Conservation (phyloP, 139 green algal genomes). For the Bryopsis sp. region DNA sequence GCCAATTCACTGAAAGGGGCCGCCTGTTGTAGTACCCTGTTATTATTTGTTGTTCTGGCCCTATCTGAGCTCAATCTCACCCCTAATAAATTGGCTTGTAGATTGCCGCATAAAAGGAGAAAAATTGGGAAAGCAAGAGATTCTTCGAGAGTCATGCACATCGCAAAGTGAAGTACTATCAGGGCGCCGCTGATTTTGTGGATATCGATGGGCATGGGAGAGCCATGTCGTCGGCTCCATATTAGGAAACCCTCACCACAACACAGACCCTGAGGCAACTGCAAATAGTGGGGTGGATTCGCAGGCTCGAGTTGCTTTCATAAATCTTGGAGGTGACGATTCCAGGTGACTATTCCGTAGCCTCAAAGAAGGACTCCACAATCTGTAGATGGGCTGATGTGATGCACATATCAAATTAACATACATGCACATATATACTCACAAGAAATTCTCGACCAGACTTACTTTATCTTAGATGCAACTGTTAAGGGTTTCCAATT, state of each 20-base stretch:
- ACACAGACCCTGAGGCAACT: background rate
- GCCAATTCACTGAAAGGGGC: too few species aligned
- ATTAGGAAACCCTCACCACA: conserved; percentile 32
- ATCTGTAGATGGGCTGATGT: too few species aligned
- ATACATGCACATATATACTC: conserved; percentile 23
- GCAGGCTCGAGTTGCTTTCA: conserved; percentile 68
- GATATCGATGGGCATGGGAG: conserved; percentile 83
- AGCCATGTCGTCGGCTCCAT: conserved; percentile 70
- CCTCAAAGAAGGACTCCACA: too few species aligned
- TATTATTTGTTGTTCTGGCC: too few species aligned
- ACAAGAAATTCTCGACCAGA: conserved; percentile 41
- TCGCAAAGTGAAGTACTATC: conserved; percentile 67
- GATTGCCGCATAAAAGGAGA: too few species aligned
- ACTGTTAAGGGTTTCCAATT: conserved; percentile 56
- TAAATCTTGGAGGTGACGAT: conserved; percentile 53
- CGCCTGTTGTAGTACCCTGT: too few species aligned
- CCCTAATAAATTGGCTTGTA: too few species aligned
- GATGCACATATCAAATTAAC: background rate
- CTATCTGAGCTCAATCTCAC: too few species aligned
- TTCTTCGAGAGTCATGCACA: conserved; percentile 49
- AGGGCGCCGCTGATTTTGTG: conserved; percentile 32
- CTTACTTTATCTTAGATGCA: too few species aligned
- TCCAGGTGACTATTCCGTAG: too few species aligned
- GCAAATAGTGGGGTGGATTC: conserved; percentile 58
- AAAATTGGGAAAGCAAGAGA: too few species aligned